Evolutionary conservation across 345 rosid genomes (phyloP).

Genomic region (Murraya paniculata): DNA sequence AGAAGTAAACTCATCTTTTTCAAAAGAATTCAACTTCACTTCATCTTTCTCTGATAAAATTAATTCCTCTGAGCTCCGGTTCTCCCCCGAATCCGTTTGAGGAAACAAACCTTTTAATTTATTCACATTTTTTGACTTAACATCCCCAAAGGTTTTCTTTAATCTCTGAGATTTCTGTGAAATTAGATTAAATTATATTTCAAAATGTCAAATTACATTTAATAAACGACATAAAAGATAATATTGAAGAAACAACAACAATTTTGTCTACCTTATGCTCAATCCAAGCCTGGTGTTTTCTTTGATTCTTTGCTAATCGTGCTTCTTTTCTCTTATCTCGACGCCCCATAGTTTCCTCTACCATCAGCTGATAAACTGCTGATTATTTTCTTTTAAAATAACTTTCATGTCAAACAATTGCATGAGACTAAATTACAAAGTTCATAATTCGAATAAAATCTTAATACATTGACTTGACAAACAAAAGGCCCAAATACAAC

Average conservation of each 20-base stretch:
- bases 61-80: conserved; percentile 19
- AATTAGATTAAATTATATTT: conserved; percentile 9
- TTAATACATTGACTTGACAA: too few relatives aligned
- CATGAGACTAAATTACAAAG: too few relatives aligned
- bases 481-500: too few relatives aligned
- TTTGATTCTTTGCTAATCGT: conserved; percentile 41
- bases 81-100: conserved; percentile 10
- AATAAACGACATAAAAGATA: not conserved
- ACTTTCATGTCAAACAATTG: too few relatives aligned
- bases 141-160: conserved; percentile 20
- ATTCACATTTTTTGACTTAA: conserved; percentile 15
- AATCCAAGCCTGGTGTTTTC: conserved; percentile 57
- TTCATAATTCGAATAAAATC: too few relatives aligned
- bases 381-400: too few relatives aligned
- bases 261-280: conserved; percentile 48
- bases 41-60: not conserved
- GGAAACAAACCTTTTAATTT: conserved; percentile 15
- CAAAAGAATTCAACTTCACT: not conserved
- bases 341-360: conserved; percentile 33
- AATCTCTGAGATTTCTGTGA: conserved; percentile 43
- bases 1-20: conserved; percentile 10
- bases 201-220: not conserved
- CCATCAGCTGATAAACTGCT: too few relatives aligned
- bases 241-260: not conserved
- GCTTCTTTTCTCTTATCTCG: conserved; percentile 65